Conservation (phyloP, 805 yeast species). For the Blastobotrys chiropterorum region DNA sequence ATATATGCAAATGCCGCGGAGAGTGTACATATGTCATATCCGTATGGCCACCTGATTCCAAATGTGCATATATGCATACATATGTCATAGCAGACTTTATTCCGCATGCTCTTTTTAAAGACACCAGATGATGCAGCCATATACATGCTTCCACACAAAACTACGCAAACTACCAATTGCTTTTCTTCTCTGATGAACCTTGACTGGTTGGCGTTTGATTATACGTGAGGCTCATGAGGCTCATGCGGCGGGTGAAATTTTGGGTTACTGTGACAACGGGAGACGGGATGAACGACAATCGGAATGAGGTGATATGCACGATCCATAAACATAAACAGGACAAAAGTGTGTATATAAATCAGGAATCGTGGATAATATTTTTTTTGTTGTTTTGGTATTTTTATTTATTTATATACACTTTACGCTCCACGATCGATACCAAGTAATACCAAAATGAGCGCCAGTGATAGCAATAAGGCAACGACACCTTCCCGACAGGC, state of each 20-base stretch:
- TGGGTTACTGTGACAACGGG: neutral
- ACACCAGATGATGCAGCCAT: too few species aligned
- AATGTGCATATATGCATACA: too few species aligned
- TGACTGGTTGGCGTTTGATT: too few species aligned
- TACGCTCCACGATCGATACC: neutral
- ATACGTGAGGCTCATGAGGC: too few species aligned
- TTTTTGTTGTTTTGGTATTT: constrained; percentile 1
- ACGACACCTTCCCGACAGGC: neutral
- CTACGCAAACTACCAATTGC: too few species aligned
- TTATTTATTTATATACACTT: neutral
- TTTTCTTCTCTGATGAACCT: too few species aligned
- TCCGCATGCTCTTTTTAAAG: too few species aligned
- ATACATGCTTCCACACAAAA: too few species aligned
- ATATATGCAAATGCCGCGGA: too few species aligned
- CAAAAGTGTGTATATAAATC: neutral
- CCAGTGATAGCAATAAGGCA: neutral
- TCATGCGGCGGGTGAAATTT: neutral
- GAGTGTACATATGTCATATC: too few species aligned
- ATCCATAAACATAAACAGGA: neutral
- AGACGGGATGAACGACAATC: neutral
- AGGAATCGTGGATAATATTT: neutral
- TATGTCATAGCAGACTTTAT: too few species aligned
- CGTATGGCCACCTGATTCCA: too few species aligned
- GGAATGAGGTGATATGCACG: neutral
- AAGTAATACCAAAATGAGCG: neutral